Base-by-base conservation (phyloP, 352 stramenopile genomes). In the Lagenidium giganteum region DNA sequence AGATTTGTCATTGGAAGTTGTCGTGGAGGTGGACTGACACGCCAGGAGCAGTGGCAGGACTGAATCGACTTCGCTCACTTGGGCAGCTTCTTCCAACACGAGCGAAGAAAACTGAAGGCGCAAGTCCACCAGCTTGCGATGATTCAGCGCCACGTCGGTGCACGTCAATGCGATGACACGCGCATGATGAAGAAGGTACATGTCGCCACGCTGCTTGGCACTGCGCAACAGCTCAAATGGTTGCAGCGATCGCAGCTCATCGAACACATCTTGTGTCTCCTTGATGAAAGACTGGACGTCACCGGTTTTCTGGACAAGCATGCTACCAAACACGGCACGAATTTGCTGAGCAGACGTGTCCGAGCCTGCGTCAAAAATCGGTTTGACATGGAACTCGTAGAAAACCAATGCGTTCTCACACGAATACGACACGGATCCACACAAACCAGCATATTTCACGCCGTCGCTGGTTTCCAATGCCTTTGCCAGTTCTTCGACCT, bases 321-420 rank as follows among this genome's bases (percentile, higher is more conserved):
- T n/a, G n/a, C n/a, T n/a, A n/a, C n/a, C n/a, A n/a, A n/a, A n/a
- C n/a, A n/a, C 12, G 51, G 27, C 22, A 71, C 83, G 53, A 73
- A 87, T 25, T 68, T 53, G 3, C 26, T n/a, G 2, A 80, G 22
- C 13, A 61, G 34, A 32, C 35, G 50, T 44, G 38, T 69, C 40
- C 3, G 40, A n/a, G 3, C 44, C 52, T 14, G 43, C 40, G 22
- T 93, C 70, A 23, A 98, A 82, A 23, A 85, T 58, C 29, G 70
- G 53, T 41, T 87, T 72, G 32, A 98, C 68, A 57, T 98, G 74
- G 47, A 93, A 85, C 28, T 88, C 67, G 54, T 97, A 88, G 59
- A 99, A 98, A 62, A 97, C 95, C 13, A 83, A 67, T 7, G 96
- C 93, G 17, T 96, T 98, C 66, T 98, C 96, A 44, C 95, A 98